phyloP scores from a whole-genome alignment of 176 grass and related monocot species.

The Oropetium thomaeum region DNA sequence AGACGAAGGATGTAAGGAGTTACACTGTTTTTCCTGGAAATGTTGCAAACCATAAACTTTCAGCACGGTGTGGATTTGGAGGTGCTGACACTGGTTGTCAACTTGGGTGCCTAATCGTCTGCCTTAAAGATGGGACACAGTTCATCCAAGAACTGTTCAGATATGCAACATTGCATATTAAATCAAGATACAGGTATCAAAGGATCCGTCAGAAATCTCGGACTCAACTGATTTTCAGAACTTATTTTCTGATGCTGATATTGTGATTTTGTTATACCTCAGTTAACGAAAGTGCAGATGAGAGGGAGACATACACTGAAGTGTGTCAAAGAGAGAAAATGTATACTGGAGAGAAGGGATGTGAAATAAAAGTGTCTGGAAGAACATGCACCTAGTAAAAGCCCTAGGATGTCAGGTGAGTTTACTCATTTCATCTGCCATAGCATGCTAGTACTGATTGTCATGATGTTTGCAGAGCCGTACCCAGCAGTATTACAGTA shows the following conservation, averaged over 20 bases:
- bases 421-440: background rate
- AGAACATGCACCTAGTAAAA: background rate
- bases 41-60: background rate
- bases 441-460: background rate
- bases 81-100: background rate
- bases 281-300: background rate
- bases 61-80: background rate
- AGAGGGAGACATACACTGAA: background rate
- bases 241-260: background rate
- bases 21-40: background rate
- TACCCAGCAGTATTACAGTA: background rate
- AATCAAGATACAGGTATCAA: background rate
- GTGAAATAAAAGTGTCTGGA: background rate
- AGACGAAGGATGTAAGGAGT: constrained; percentile 27
- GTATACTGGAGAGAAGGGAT: background rate
- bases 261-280: background rate
- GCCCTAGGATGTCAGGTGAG: background rate
- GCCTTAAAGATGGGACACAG: background rate
- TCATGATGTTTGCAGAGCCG: background rate
- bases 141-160: background rate
- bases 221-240: background rate
- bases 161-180: background rate
- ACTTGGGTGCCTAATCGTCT: background rate
- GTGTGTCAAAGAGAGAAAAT: background rate
- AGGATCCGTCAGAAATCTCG: background rate